Evolutionary conservation across 2,329 filamentous ascomycete species (phyloP).

Genomic region (Arthrinium puccinioides): DNA sequence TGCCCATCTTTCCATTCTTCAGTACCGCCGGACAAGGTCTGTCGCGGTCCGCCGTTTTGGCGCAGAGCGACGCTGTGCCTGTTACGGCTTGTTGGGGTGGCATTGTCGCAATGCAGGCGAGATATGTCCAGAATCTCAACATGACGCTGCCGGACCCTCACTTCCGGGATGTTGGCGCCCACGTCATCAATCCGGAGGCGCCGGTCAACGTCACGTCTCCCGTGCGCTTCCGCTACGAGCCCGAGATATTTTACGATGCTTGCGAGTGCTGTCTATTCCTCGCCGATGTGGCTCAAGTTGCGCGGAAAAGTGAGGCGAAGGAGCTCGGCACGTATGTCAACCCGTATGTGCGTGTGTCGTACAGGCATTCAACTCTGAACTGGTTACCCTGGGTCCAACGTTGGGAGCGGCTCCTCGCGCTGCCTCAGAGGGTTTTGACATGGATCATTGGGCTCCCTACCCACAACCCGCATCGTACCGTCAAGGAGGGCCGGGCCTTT

Average conservation of each 20-base stretch:
- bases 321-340: conserved; percentile 65
- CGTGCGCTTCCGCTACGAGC: conserved; percentile 49
- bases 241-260: conserved; percentile 54
- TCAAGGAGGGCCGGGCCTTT: conserved; percentile 49
- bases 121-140: conserved; percentile 43
- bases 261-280: conserved; percentile 58
- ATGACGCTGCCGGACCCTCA: conserved; percentile 21
- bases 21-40: conserved; percentile 40
- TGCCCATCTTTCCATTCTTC: conserved; percentile 65
- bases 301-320: conserved; percentile 25
- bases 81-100: conserved; percentile 73
- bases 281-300: conserved; percentile 35
- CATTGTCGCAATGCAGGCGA: conserved; percentile 61
- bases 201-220: conserved; percentile 27
- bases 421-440: conserved; percentile 52
- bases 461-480: conserved; percentile 52
- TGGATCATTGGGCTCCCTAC: conserved; percentile 48
- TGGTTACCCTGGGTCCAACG: conserved; percentile 54
- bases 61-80: conserved; percentile 55
- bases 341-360: conserved; percentile 66
- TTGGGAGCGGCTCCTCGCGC: conserved; percentile 57
- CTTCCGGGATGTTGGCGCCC: conserved; percentile 24
- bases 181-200: conserved; percentile 27
- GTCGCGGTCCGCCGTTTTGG: conserved; percentile 56
- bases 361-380: conserved; percentile 47